Evolutionary conservation across 2,329 filamentous ascomycete genomes (phyloP).

Genomic region (Cytospora chrysosperma): DNA sequence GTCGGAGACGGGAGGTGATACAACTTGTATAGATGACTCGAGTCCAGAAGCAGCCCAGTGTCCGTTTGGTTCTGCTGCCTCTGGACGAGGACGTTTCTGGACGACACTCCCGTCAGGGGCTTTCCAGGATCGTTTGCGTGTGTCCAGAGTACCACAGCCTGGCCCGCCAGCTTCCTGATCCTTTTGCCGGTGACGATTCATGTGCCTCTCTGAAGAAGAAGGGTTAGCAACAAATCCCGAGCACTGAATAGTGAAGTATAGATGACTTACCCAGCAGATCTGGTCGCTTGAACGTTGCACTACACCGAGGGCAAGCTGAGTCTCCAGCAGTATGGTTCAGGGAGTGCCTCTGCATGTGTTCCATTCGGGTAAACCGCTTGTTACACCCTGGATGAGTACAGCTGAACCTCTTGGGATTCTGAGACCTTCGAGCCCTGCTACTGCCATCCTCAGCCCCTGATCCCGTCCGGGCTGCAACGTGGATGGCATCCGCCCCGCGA

Average conservation of each 20-base stretch:
- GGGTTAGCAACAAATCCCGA: slow-evolving; percentile 10
- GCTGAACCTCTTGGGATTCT: slow-evolving; percentile 24
- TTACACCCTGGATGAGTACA: slow-evolving; percentile 48
- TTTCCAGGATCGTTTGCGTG: slow-evolving; percentile 56
- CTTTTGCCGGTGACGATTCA: slow-evolving; percentile 52
- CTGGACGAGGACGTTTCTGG: slow-evolving; percentile 36
- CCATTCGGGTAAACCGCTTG: slow-evolving; percentile 55
- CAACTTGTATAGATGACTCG: slow-evolving; percentile 8
- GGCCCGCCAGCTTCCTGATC: slow-evolving; percentile 55
- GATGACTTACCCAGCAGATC: slow-evolving; percentile 53
- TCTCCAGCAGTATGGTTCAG: slow-evolving; percentile 55
- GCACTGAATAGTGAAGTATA: too few relatives aligned
- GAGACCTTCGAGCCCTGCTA: slow-evolving; percentile 3
- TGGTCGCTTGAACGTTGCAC: slow-evolving; percentile 59
- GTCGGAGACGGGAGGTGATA: slow-evolving; percentile 23
- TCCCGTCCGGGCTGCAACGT: neutral
- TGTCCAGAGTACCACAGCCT: slow-evolving; percentile 50
- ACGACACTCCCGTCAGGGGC: slow-evolving; percentile 53
- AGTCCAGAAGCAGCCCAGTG: slow-evolving; percentile 14
- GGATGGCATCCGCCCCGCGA: slow-evolving; percentile 5
- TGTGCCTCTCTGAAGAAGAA: slow-evolving; percentile 52
- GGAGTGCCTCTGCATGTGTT: slow-evolving; percentile 58
- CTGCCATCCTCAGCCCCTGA: neutral
- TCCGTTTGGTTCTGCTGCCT: slow-evolving; percentile 5
- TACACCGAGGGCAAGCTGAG: slow-evolving; percentile 57